Base-by-base conservation (phyloP, 1,139 yeast genomes). In the Kodamaea suecica region DNA sequence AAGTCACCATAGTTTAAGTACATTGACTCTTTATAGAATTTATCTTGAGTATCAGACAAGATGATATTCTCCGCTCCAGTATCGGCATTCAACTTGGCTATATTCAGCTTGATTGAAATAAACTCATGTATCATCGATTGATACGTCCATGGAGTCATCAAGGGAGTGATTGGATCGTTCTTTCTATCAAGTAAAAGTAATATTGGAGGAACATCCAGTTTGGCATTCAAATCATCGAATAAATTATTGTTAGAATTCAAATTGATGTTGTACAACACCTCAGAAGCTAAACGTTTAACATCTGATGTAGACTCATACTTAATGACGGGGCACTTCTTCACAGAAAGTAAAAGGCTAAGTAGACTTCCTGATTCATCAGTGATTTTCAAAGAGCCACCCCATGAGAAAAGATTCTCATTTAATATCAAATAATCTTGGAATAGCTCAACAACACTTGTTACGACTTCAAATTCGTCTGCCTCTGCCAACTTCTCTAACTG, bases 61-160 rank as follows among this genome's bases (percentile, higher is more conserved):
- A 83, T 82, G 14, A 83, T 76, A 39, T 80, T 82, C 33, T 67
- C 59, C 24, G 79, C 84, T 13, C 70, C 48, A 5, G 74, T 52
- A 3, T 71, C 64, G 20, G 66, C 74, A 1, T 68, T 64, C 35
- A 90, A 58, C 43, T 79, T 81, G 3, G 87, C 95, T 4, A 92
- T 74, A 49, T 92, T 92, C 53, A 87, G 83, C 14, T 70, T 65
- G 39, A 92, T 84, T 1, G 92, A 95, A 27, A 92, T 66, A 23
- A 87, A 72, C 54, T 94, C 97, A 56, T 92, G 95, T 12, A 92
- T 86, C 98, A 94, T 92, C 2, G 97, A 86, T 54, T 92, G 97
- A 59, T 88, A 92, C 0, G 98, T 90, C 99, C 99, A 92, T 2
- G 97, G 98, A 27, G 83, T 77, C 31, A 92, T 62, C 30, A 92